Percentiles rank a stretch among this genome's conserved stretches.
Conservation (phyloP, 2,329 filamentous ascomycete genomes). For the Scedosporium apiospermum region DNA sequence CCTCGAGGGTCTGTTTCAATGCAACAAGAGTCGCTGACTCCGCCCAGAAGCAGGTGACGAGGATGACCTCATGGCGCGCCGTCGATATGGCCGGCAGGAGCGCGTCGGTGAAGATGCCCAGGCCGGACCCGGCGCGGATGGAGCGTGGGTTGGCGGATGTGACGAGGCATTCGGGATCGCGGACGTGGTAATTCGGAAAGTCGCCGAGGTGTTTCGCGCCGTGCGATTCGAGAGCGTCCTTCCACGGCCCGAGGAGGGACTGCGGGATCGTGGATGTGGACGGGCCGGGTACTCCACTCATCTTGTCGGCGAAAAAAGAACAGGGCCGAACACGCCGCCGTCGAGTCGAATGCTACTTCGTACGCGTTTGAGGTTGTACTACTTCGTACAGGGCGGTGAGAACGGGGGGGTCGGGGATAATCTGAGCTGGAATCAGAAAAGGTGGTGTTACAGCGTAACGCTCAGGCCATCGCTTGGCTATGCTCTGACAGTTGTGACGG, state of each 20-base stretch:
- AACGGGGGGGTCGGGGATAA: neutral
- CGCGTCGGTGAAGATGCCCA: slow-evolving; percentile 41
- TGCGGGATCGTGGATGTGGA: neutral
- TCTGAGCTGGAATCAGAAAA: too few relatives aligned
- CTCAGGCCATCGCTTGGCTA: too few relatives aligned
- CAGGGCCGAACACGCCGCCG: neutral
- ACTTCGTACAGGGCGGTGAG: neutral
- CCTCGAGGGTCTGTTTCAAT: slow-evolving; percentile 46
- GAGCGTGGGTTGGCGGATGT: slow-evolving; percentile 35
- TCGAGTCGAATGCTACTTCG: neutral
- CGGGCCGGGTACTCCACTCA: neutral
- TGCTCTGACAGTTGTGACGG: too few relatives aligned
- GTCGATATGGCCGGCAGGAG: slow-evolving; percentile 52
- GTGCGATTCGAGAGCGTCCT: slow-evolving; percentile 9
- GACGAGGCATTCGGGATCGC: slow-evolving; percentile 34
- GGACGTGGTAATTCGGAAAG: slow-evolving; percentile 38
- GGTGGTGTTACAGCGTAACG: too few relatives aligned
- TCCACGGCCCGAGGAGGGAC: slow-evolving; percentile 5
- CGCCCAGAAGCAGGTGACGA: slow-evolving; percentile 81
- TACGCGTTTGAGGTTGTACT: neutral
- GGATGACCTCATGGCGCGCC: slow-evolving; percentile 56
- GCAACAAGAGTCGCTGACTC: slow-evolving; percentile 50
- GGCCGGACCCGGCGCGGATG: slow-evolving; percentile 49
- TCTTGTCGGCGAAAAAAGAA: neutral
- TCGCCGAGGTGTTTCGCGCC: slow-evolving; percentile 26